Evolutionary conservation across 768 basidiomycete genomes (phyloP), one percentile per base, ranked within the genome.

Genomic region (Lentinus tigrinus): DNA sequence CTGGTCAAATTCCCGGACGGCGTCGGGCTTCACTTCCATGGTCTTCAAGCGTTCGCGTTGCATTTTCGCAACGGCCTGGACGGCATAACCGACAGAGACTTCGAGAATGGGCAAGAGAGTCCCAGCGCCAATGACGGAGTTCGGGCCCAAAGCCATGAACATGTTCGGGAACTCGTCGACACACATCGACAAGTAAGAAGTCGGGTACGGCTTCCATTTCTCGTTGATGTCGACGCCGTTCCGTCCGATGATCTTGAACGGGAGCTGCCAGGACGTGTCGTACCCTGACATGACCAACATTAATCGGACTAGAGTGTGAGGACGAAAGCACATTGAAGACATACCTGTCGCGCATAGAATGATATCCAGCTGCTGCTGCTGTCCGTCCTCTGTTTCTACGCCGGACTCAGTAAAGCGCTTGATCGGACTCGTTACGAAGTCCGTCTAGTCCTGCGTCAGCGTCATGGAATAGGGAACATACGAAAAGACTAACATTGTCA

Each of bases 111-210:
- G 68, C 3, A 86, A 65, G n/a, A 88, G 68, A 16, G 81, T 81
- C 0, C 85, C 84, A 0, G 80, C 74, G 3, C 82, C 83, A 16
- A 85, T 77, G 8, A 63, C 76, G 0, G 82, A 74, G 65, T 85
- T 86, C 2, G 87, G 85, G 0, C 86, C 85, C 10, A 81, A 64
- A 19, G 73, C 65, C 53, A 78, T 74, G 74, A 87, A 87, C 78
- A 79, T 82, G 69, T 87, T 88, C n/a, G 88, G 87, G 70, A 88
- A 87, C 8, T 81, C 84, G 47, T 85, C 81, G 19, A 83, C 77
- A 21, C 81, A 78, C 31, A 87, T 66, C 7, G 81, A 75, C 6
- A 89, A 75, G 68, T 89, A 89, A 4, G 83, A 79, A 11, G 70
- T 69, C 2, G 86, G 84, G 62, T 83, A 75, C 3, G 85, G 82